Base-by-base conservation (phyloP, 2,329 filamentous ascomycete genomes). In the Neoarthrinium moseri region DNA sequence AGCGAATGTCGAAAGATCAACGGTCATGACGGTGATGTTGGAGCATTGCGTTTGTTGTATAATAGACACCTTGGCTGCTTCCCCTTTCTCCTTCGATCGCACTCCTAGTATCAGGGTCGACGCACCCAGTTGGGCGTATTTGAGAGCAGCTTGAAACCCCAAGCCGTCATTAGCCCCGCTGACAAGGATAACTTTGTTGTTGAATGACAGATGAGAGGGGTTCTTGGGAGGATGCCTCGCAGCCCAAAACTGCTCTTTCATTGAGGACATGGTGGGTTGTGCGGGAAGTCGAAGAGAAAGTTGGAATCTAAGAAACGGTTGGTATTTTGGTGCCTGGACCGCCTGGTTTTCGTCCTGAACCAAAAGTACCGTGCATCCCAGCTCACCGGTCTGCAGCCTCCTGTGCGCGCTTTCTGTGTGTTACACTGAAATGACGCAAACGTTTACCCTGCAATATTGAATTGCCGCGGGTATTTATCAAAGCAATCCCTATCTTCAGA, bases 81-180 rank as follows among this genome's bases (percentile, higher is more conserved):
- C 58, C 11, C 72, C 74, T 37, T 73, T 71, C 13, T 66, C 59
- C 3, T 60, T 20, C 35, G 58, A 67, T n/a, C 74, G 70, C 6
- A 70, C 71, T 5, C 65, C 71, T 17, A 78, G 67, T 20, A 78
- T 71, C 15, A 78, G 58, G 4, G 55, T 63, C 6, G 65, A 60
- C 1, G 69, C 65, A 4, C 68, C 67, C 6, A 72, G 64, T 8
- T 62, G 60, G 5, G 70, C 66, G 35, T 73, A 67, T 53, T 77
- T 75, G 50, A 70, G 60, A 2, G 73, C 71, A 5, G 75, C 72
- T 53, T 75, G 71, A 18, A 73, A 66, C 1, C 76, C 76, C 12
- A 80, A 58, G 4, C 76, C 76, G 2, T 69, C 66, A 33, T 73
- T 79, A 8, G 72, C 72, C 18, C 75, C 75, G 6, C 75, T 77